Evolutionary conservation across 2,329 filamentous ascomycete species (phyloP), one percentile per base, ranked within the genome.

Genomic region (Alternaria infectoria): DNA sequence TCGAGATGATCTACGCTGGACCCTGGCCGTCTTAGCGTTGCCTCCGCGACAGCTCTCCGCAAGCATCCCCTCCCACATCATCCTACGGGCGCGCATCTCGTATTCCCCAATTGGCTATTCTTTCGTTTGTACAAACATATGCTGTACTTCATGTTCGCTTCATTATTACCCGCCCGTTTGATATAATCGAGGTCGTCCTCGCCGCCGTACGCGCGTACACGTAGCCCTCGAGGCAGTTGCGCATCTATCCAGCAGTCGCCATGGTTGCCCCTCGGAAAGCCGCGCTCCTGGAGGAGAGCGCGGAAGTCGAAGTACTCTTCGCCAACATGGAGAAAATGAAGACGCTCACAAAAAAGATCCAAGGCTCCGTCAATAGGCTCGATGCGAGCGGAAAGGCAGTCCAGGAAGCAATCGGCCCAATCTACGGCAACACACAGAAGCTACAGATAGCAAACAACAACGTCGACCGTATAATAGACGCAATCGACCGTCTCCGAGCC

Each of bases 321-420:
- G 88, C 88, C 59, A 89, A 89, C 69, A 88, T 98, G 66, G 93
- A 96, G 73, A 98, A 97, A 86, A 96, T 96, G 71, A 91, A 93
- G 64, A 89, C 93, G 76, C 87, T 98, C 78, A 97, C 93, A 30
- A 97, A 96, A 84, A 97, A 97, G 84, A 97, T 99, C 59, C 92
- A 97, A 80, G 91, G 92, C 26, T 97, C 93, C 55, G 86, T 97
- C 70, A 88, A 89, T 40, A 88, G 94, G 59, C 85, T 99, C 32
- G 93, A 98, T 73, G 89, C 90, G 40, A 96, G 93, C 57, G 96
- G 95, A 17, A 93, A 93, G 81, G 94, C 91, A 64, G 93, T 98
- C 19, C 91, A 93, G 74, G 93, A 97, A 76, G 94, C 96, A 11
- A 93, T 96, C 59, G 93, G 93, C 1, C 96, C 96, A 9, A 90